A percentile compares a stretch with the other conserved stretches of the same genome.
Conservation (phyloP, 768 basidiomycete genomes). For the Mrakia gelida region DNA sequence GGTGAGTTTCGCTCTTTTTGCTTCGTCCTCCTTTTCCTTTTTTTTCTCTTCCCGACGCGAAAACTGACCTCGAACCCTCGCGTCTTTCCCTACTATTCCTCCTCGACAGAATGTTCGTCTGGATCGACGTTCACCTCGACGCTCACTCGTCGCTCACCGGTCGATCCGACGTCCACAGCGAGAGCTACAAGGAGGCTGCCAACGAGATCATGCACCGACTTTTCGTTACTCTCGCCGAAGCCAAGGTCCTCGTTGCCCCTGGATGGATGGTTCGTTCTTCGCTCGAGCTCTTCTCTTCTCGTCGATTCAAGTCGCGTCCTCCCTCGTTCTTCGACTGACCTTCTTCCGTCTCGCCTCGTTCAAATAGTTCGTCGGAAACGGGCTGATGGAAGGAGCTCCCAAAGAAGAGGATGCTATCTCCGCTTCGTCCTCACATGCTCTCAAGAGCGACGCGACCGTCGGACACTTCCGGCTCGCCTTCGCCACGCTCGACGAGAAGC, state of each 20-base stretch:
- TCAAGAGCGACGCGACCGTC: conserved; percentile 2
- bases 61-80: background rate
- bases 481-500: conserved; percentile 30
- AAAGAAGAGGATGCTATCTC: conserved; percentile 7
- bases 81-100: background rate
- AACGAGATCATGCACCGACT: conserved; percentile 20
- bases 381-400: conserved; percentile 26
- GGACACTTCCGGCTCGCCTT: conserved; percentile 32
- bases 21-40: too few relatives aligned
- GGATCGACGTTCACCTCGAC: conserved; percentile 26
- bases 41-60: background rate
- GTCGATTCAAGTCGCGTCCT: background rate
- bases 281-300: background rate
- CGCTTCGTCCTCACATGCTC: background rate
- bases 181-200: background rate
- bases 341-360: background rate
- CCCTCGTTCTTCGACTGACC: background rate
- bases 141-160: background rate
- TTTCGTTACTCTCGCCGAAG: conserved; percentile 14
- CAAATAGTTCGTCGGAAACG: conserved; percentile 17
- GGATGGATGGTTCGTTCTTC: conserved; percentile 28
- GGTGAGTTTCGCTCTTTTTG: background rate
- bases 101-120: conserved; percentile 22
- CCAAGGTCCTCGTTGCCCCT: conserved; percentile 25
- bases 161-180: background rate